These are phyloP conservation scores for Teunomyces tritomae DNA, from an alignment of 805 yeast genomes.

Conservation along the genomic window DNA sequence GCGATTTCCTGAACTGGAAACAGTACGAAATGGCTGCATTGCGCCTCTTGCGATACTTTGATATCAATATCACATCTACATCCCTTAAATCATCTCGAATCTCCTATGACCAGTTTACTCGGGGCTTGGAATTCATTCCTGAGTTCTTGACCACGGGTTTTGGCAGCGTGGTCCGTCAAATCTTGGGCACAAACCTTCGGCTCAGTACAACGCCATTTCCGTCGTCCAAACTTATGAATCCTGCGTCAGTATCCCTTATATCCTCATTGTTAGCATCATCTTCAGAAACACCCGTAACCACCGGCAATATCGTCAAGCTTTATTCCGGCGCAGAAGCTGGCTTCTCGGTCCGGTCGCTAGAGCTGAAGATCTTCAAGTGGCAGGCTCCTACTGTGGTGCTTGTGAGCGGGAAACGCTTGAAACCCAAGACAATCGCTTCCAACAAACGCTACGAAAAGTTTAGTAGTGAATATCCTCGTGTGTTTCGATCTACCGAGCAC, in stretches of 20 bases:
- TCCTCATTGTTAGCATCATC: conserved; percentile 27
- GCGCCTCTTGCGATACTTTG: conserved; percentile 49
- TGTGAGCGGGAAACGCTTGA: conserved; percentile 60
- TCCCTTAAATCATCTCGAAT: conserved; percentile 16
- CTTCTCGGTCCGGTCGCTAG: conserved; percentile 84
- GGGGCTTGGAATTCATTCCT: neutral
- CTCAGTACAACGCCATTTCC: conserved; percentile 10
- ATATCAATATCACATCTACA: conserved; percentile 27
- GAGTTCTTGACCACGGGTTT: neutral
- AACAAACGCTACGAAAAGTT: conserved; percentile 53
- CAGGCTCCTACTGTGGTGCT: conserved; percentile 77
- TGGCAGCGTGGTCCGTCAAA: neutral
- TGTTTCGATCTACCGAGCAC: conserved; percentile 26
- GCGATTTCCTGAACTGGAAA: conserved; percentile 29
- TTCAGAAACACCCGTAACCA: conserved; percentile 37
- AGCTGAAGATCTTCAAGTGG: conserved; percentile 84
- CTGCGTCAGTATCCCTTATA: conserved; percentile 39
- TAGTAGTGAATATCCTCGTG: conserved; percentile 44
- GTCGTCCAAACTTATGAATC: conserved; percentile 39
- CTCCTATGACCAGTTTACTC: conserved; percentile 15
- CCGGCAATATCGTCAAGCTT: conserved; percentile 53
- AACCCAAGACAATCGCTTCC: conserved; percentile 27
- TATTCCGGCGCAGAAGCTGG: conserved; percentile 77
- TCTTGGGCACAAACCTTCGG: neutral
- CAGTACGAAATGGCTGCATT: conserved; percentile 45